phyloP scores from a whole-genome alignment of 2,329 filamentous ascomycete genomes.

The Phaeosphaeria sp. region DNA sequence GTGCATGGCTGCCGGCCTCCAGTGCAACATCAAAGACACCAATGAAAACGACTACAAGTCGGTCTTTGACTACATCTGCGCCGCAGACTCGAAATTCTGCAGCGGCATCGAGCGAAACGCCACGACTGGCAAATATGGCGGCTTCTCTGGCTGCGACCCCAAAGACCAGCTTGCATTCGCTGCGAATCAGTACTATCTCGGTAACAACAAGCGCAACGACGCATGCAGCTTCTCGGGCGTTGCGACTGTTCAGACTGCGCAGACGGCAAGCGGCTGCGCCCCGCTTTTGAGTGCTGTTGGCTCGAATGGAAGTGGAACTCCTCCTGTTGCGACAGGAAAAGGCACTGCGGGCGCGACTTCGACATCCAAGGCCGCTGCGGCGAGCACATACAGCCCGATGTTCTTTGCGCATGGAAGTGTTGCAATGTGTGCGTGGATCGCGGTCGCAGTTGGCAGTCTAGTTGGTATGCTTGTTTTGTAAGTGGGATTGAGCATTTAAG shows the following conservation, averaged over 20 bases:
- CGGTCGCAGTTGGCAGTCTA: slow-evolving; percentile 28
- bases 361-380: slow-evolving; percentile 29
- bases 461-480: slow-evolving; percentile 37
- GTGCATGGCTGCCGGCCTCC: slow-evolving; percentile 79
- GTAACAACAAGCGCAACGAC: slow-evolving; percentile 52
- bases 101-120: slow-evolving; percentile 71
- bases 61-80: slow-evolving; percentile 79
- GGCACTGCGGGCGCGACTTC: slow-evolving; percentile 16
- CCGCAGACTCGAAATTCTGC: slow-evolving; percentile 62
- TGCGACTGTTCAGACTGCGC: slow-evolving; percentile 49
- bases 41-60: slow-evolving; percentile 65
- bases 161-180: slow-evolving; percentile 75
- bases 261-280: slow-evolving; percentile 61
- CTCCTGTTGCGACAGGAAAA: slow-evolving; percentile 43
- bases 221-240: slow-evolving; percentile 74
- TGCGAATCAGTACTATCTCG: slow-evolving; percentile 72
- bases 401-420: slow-evolving; percentile 35
- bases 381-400: slow-evolving; percentile 21
- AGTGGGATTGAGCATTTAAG: neutral
- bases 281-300: slow-evolving; percentile 67
- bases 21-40: slow-evolving; percentile 72
- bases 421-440: slow-evolving; percentile 27
- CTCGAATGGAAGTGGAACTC: slow-evolving; percentile 62
- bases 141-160: slow-evolving; percentile 75
- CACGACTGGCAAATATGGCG: slow-evolving; percentile 72